phyloP scores from a whole-genome alignment of 2,329 filamentous ascomycete genomes.

The Alternaria arbusti region DNA sequence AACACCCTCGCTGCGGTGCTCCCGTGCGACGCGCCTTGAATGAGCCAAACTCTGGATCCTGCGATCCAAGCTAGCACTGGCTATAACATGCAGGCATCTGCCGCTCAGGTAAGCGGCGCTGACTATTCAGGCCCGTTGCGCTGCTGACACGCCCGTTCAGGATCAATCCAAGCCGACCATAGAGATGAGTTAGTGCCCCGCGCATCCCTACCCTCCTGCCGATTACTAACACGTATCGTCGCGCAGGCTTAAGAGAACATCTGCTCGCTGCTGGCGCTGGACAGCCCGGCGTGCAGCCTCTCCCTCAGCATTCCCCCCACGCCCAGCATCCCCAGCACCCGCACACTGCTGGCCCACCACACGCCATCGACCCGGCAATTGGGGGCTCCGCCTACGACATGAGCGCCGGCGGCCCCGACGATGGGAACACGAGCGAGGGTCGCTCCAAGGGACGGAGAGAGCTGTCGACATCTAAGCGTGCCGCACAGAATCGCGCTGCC shows the following conservation, averaged over 20 bases:
- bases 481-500: slow-evolving; percentile 93
- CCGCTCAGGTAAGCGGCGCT: slow-evolving; percentile 62
- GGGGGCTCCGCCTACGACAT: slow-evolving; percentile 58
- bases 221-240: slow-evolving; percentile 41
- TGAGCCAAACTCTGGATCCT: slow-evolving; percentile 41
- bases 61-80: slow-evolving; percentile 40
- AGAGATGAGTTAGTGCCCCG: slow-evolving; percentile 51
- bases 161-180: slow-evolving; percentile 47
- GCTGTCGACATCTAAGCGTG: slow-evolving; percentile 92
- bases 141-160: slow-evolving; percentile 40
- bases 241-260: slow-evolving; percentile 67
- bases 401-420: slow-evolving; percentile 54
- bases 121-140: slow-evolving; percentile 14
- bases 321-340: slow-evolving; percentile 28
- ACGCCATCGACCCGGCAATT: slow-evolving; percentile 66
- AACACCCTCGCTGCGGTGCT: not conserved
- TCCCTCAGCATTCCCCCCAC: slow-evolving; percentile 34
- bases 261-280: slow-evolving; percentile 62
- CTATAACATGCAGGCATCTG: slow-evolving; percentile 47
- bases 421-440: slow-evolving; percentile 55
- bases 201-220: slow-evolving; percentile 8
- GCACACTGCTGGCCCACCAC: slow-evolving; percentile 54
- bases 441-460: slow-evolving; percentile 76
- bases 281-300: slow-evolving; percentile 47
- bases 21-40: slow-evolving; percentile 16